Conservation (phyloP, 768 basidiomycete genomes). For the Pleurotus tuoliensis region DNA sequence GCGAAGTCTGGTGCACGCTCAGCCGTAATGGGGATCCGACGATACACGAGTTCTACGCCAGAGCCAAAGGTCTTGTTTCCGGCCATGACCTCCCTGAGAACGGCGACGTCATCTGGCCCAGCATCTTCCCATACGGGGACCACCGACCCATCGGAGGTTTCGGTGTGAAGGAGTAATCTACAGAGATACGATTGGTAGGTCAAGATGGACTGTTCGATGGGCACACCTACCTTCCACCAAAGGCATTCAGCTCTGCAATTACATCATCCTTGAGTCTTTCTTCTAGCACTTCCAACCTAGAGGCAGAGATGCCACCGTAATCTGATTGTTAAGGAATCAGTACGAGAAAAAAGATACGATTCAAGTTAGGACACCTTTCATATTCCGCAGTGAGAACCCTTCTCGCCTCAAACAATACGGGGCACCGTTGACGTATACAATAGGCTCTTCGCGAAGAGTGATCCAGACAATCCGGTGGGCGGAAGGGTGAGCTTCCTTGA, state of each 20-base stretch:
- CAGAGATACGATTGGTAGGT: no score
- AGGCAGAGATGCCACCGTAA: slow-evolving; percentile 92
- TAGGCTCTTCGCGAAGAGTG: slow-evolving; percentile 88
- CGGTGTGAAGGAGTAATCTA: slow-evolving; percentile 86
- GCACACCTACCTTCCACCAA: slow-evolving; percentile 69
- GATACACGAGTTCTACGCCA: slow-evolving; percentile 69
- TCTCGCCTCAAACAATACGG: slow-evolving; percentile 89
- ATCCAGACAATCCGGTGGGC: slow-evolving; percentile 80
- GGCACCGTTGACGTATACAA: slow-evolving; percentile 89
- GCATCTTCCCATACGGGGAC: slow-evolving; percentile 96
- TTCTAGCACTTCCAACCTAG: slow-evolving; percentile 85
- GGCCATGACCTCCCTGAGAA: slow-evolving; percentile 87
- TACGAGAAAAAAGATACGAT: no score
- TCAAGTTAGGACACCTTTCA: slow-evolving; percentile 61
- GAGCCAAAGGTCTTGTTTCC: slow-evolving; percentile 35
- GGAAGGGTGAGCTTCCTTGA: slow-evolving; percentile 57
- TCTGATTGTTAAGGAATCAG: slow-evolving; percentile 39
- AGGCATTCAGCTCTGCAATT: slow-evolving; percentile 71
- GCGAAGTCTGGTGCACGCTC: slow-evolving; percentile 77
- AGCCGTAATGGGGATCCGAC: slow-evolving; percentile 89
- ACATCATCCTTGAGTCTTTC: slow-evolving; percentile 89
- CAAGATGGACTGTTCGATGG: no score
- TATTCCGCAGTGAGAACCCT: slow-evolving; percentile 83
- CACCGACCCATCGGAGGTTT: slow-evolving; percentile 82
- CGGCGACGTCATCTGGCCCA: slow-evolving; percentile 61